Evolutionary conservation across 75 land plant species (phyloP).

Genomic region (Sequoia sempervirens): DNA sequence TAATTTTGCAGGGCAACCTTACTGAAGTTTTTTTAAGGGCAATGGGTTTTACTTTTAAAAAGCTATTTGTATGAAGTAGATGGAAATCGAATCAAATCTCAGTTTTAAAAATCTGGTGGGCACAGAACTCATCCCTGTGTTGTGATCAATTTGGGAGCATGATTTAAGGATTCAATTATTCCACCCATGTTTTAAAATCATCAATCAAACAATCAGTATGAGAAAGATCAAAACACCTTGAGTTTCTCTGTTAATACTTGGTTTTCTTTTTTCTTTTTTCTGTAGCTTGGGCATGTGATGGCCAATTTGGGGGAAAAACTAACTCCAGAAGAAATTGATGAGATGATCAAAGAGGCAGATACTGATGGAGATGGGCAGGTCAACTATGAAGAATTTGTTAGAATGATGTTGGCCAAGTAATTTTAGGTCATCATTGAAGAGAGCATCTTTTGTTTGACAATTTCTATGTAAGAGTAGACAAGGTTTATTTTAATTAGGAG

Average conservation of each 20-base stretch:
- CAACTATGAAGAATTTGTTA: slow-evolving; percentile 54
- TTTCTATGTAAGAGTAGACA: too few relatives aligned
- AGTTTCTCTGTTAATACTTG: neutral
- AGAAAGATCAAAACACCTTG: too few relatives aligned
- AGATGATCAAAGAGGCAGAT: slow-evolving; percentile 52
- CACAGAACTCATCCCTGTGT: neutral
- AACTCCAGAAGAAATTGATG: slow-evolving; percentile 50
- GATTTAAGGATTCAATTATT: too few relatives aligned
- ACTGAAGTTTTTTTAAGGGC: too few relatives aligned
- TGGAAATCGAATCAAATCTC: too few relatives aligned
- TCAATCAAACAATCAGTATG: too few relatives aligned
- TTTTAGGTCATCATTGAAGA: neutral
- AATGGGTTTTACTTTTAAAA: too few relatives aligned
- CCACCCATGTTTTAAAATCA: too few relatives aligned
- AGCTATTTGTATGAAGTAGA: too few relatives aligned
- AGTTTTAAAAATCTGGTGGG: too few relatives aligned
- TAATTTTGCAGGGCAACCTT: neutral
- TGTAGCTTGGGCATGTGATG: slow-evolving; percentile 49
- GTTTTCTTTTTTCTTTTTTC: neutral
- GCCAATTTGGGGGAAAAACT: slow-evolving; percentile 56
- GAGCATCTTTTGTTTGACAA: too few relatives aligned
- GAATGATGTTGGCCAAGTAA: slow-evolving; percentile 49
- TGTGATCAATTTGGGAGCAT: neutral
- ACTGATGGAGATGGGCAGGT: slow-evolving; percentile 53
- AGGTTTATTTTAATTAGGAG: too few relatives aligned